phyloP scores from a whole-genome alignment of 768 basidiomycete species.

The Trametes sanguinea region DNA sequence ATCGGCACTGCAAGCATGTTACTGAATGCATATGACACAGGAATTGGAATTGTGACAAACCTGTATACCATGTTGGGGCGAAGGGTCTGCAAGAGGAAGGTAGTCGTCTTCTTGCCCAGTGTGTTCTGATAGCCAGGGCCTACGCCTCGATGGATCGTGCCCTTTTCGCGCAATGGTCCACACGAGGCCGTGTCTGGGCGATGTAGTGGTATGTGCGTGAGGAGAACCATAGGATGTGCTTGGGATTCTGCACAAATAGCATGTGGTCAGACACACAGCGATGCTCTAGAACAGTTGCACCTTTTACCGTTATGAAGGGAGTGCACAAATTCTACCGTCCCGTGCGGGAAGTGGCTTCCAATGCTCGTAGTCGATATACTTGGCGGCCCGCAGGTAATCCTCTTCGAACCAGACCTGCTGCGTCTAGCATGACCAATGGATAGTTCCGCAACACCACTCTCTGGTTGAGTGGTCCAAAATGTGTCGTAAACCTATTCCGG shows the following conservation, averaged over 20 bases:
- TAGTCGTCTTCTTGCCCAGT: slow-evolving; percentile 76
- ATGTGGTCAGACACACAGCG: not conserved
- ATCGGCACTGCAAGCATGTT: slow-evolving; percentile 61
- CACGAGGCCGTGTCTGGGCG: slow-evolving; percentile 74
- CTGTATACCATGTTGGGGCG: slow-evolving; percentile 72
- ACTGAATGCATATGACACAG: not conserved
- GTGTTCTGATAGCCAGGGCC: slow-evolving; percentile 84
- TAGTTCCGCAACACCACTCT: slow-evolving; percentile 65
- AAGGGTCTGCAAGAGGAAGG: slow-evolving; percentile 69
- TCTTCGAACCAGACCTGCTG: slow-evolving; percentile 84
- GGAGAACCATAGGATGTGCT: slow-evolving; percentile 51
- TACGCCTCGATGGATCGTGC: slow-evolving; percentile 71
- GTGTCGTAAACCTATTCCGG: slow-evolving; percentile 55
- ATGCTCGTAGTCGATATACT: slow-evolving; percentile 48
- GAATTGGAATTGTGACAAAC: slow-evolving; percentile 37
- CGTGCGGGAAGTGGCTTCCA: slow-evolving; percentile 57
- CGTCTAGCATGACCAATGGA: slow-evolving; percentile 70
- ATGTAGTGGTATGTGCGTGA: slow-evolving; percentile 86
- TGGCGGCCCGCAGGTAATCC: slow-evolving; percentile 66
- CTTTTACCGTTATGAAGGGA: slow-evolving; percentile 46
- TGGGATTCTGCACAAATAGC: slow-evolving; percentile 13
- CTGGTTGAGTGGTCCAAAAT: slow-evolving; percentile 73
- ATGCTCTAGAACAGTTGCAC: not conserved
- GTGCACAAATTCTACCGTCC: slow-evolving; percentile 63
- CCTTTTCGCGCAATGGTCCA: slow-evolving; percentile 74